Conservation (phyloP, 2,329 filamentous ascomycete species). For the Metarhizium brunneum region DNA sequence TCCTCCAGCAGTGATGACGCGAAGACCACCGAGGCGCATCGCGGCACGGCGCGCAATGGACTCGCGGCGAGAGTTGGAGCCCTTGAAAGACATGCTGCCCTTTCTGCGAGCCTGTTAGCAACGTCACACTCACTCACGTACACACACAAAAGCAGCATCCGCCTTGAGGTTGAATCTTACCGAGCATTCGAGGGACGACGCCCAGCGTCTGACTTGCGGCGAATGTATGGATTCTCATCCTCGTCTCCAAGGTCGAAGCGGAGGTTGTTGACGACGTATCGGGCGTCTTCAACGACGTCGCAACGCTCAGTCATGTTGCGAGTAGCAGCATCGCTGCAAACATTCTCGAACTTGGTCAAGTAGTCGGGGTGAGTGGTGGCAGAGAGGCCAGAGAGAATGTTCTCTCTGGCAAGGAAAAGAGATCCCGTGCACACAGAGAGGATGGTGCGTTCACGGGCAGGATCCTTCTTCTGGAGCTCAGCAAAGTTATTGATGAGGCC, state of each 20-base stretch:
- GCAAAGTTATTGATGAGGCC: constrained; percentile 66
- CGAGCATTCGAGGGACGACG: constrained; percentile 52
- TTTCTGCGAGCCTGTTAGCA: constrained; percentile 43
- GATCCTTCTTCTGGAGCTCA: constrained; percentile 71
- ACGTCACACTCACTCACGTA: neutral
- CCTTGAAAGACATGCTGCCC: constrained; percentile 75
- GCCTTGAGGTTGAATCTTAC: constrained; percentile 27
- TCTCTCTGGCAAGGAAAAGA: constrained; percentile 66
- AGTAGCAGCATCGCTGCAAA: constrained; percentile 65
- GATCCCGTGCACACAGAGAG: constrained; percentile 73
- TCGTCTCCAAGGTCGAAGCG: constrained; percentile 76
- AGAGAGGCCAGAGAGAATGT: constrained; percentile 67
- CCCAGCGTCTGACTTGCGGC: constrained; percentile 60
- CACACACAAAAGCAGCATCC: too few species aligned
- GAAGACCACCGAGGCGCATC: constrained; percentile 59
- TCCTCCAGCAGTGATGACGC: constrained; percentile 74
- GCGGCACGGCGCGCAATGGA: constrained; percentile 70
- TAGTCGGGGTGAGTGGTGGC: constrained; percentile 77
- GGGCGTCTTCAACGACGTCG: constrained; percentile 69
- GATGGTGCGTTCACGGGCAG: constrained; percentile 70
- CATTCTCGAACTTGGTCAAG: constrained; percentile 71
- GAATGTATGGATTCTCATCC: constrained; percentile 76
- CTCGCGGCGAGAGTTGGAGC: constrained; percentile 65
- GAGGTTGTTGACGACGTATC: constrained; percentile 87
- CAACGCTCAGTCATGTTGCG: constrained; percentile 66